Evolutionary conservation across 371 early-diverging fungal genomes (phyloP), one percentile per base, ranked within the genome.

Genomic region (Apophysomyces sp.): DNA sequence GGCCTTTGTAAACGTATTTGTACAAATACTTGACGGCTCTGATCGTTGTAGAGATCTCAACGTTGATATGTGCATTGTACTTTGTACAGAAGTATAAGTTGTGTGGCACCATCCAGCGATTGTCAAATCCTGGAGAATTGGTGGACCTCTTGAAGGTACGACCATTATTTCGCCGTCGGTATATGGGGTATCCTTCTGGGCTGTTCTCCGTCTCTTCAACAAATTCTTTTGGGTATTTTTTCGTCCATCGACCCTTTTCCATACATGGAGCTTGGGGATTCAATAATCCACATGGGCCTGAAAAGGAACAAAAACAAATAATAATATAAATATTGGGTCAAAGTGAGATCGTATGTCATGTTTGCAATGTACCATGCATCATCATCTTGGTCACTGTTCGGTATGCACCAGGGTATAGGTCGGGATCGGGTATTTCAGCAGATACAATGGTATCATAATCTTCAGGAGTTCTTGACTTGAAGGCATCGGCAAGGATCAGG

Each of bases 1-100:
- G 66, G 0, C 79, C 74, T 34, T 73, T 75, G 58, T 71, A 71
- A 4, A 74, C 65, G 53, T 76, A 80, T 52, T 80, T 80, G 65
- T 65, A 74, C 5, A 77, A 30, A 49, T 77, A 80, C 51, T 75
- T 80, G 9, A 77, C 58, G 0, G 71, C 55, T 1, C 34, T 11
- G 28, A 74, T 18, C 18, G 3, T 44, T 3, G 9, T 18, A 18
- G 18, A n/a, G 4, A 44, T 21, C 44, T 44, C 44, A 0, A 44
- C 44, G 24, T 44, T 44, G 44, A 44, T 26, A 9, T 44, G 54
- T 3, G 54, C 54, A 12, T 28, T 27, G 29, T 53, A 53, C 18
- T 31, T 53, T 9, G 54, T 27, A 16, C 29, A 28, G 2, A 53
- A 29, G 18, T 53, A 53, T 13, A 27, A 28, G 18, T 53, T 53